Evolutionary conservation across 2,329 filamentous ascomycete genomes (phyloP), one percentile per base, ranked within the genome.

Genomic region (Colletotrichum euphorbiae): DNA sequence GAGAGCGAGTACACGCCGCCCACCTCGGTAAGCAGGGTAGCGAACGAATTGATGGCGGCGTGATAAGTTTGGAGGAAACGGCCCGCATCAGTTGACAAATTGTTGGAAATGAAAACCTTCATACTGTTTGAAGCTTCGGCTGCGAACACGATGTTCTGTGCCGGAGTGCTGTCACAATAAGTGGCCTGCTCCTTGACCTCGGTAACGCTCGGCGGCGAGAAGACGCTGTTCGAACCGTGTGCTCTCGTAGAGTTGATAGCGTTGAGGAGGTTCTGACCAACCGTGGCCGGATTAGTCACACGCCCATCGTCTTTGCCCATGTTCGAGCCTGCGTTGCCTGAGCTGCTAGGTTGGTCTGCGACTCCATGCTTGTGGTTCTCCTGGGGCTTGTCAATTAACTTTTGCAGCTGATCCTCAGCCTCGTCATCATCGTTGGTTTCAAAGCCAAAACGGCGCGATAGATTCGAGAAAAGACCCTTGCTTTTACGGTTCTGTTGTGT

Each of bases 131-230:
- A 87, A 3, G 92, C 87, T 51, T 92, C 89, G 4, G 90, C 91
- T 12, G 89, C 85, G 74, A 91, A 90, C 15, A 83, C 83, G 11
- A 97, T 88, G 77, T 97, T 90, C 65, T 94, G 89, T 1, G 88
- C 89, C 2, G 91, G 89, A 24, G 83, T 90, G 72, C 89, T 86
- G 80, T 98, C 94, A 77, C 94, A 98, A 80, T 97, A 97, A 0
- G 92, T 91, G 43, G 90, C 88, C 72, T 93, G 91, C 77, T 97
- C 94, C 75, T 91, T 91, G 72, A 97, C 90, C 57, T 90, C 82
- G 69, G 89, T 90, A 40, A 91, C 90, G 60, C 88, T 82, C 0
- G 93, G 93, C 21, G 89, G 87, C 3, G 88, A 89, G 79, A 93
- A 95, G n/a, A 97, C 80, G 11, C 83, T 82, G 15, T 88, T 85